Base-by-base conservation (phyloP, 1,139 yeast species). In the Pichia sp. region DNA sequence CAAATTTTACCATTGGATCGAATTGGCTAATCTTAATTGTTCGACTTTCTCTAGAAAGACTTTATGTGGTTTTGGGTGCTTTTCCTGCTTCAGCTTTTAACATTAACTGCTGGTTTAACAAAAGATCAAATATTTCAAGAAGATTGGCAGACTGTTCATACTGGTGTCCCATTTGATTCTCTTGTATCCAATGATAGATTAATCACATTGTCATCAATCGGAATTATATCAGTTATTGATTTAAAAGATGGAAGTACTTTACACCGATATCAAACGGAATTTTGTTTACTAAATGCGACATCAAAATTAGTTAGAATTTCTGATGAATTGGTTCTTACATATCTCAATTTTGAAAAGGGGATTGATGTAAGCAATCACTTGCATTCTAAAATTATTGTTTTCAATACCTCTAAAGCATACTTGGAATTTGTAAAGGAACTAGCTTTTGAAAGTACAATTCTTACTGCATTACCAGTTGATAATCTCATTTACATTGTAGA, bases 131-230 rank as follows among this genome's bases (percentile, higher is more conserved):
- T 66, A 1, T 64, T 59, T 48, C 50, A 55, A 20, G 50, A 55
- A n/a, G 71, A 66, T 41, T 67, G 70, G 70, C 61, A 63, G 35
- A 55, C 61, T 2, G 54, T 51, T 5, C 63, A 61, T 41, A 53
- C 63, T n/a, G 70, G 71, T 1, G 36, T 50, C 9, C 57, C 58
- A 6, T 42, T 48, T 5, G 49, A 54, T 16, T 46, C 62, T 3
- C 33, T 62, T 2, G 26, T 51, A 10, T 28, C 43, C 2, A 47
- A 51, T 10, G 53, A 50, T 10, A 43, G 46, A 12, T 37, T 59
- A 1, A 35, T 58, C 8, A 49, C 61, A 3, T 43, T 66, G 2
- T 55, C 67, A 3, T 49, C 58, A 4, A 33, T 53, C 12, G 55
- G 60, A 10, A 41, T 64, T 4, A 49, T 67, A 6, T 60, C 67